Percentiles rank a stretch among this genome's conserved stretches.
Evolutionary conservation across 345 rosid species (phyloP).

Genomic region (Brassica cretica): DNA sequence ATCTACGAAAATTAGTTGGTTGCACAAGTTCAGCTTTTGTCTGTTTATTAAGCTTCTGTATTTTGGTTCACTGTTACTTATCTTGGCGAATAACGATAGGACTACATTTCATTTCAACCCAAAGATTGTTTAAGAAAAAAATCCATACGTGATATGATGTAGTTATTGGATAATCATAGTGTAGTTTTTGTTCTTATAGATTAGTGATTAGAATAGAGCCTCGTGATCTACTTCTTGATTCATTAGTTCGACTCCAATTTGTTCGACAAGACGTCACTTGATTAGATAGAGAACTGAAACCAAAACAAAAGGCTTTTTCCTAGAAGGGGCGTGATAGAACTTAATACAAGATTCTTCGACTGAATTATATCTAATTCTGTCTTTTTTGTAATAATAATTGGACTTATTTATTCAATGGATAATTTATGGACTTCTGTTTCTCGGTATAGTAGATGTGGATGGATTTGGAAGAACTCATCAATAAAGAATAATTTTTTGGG

Average conservation of each 20-base stretch:
- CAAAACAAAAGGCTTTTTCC: too few species aligned
- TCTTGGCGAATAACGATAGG: slow-evolving; percentile 24
- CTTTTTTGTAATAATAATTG: too few species aligned
- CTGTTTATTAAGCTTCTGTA: slow-evolving; percentile 21
- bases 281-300: background rate
- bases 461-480: too few species aligned
- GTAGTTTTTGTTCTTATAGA: slow-evolving; percentile 6
- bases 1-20: slow-evolving; percentile 8
- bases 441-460: too few species aligned
- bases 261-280: slow-evolving; percentile 29
- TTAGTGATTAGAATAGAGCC: slow-evolving; percentile 12
- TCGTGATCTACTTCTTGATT: background rate
- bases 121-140: slow-evolving; percentile 8
- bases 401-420: too few species aligned
- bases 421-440: too few species aligned
- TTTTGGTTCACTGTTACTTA: slow-evolving; percentile 21
- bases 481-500: too few species aligned
- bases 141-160: slow-evolving; percentile 26
- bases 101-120: background rate
- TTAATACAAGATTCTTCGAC: background rate
- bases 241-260: slow-evolving; percentile 8
- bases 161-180: background rate
- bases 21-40: slow-evolving; percentile 12
- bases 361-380: too few species aligned
- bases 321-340: background rate